Evolutionary conservation across 129 eudicot genomes (phyloP), one percentile per base, ranked within the genome.

Genomic region (Calendula officinalis): DNA sequence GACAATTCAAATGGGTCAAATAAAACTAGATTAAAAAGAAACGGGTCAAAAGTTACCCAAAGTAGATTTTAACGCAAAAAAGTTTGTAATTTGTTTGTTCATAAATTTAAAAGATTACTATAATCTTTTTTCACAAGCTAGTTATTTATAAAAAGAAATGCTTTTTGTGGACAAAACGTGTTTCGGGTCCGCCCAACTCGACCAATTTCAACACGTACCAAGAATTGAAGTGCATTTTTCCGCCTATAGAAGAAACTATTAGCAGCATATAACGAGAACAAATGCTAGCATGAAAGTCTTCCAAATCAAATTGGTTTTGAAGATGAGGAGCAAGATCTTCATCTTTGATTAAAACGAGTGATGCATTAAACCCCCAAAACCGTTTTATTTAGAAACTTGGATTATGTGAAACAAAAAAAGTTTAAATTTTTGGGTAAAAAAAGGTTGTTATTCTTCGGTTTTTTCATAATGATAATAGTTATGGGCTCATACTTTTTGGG

Each of bases 301-400:
- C 97, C 75, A 85, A 75, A 81, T 89, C 84, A 53, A 89, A 85
- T 69, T 89, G 94, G 72, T 74, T 65, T 49, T 89, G 94, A 78
- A 85, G 97, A 64, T 81, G 94, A 45, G 84, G 58, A 41, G 97
- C 97, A 65, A 89, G 94, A 62, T 80, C 87, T 80, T 85, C 94
- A 66, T 89, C 97, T 74, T 59, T 84, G 65, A 72, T 76, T 60
- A 61, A 54, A 54, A 71, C 68, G 6, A 4, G 8, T 39, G 8
- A 1, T 39, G 43, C 2, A 22, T 22, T 22, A 22, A 22, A 22
- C 30, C 30, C 30, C 30, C 30, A 22, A 22, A 22, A 22, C 30
- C 30, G 1, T 22, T 22, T 22, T 22, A 22, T 22, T 22, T 2
- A 22, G 30, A 22, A 22, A 22, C 30, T 22, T 39, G 43, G 43